A percentile compares a stretch with the other conserved stretches of the same genome.
These are phyloP conservation scores for Neonectria hederae DNA, from an alignment of 2,329 filamentous ascomycete genomes.

Conservation along the genomic window DNA sequence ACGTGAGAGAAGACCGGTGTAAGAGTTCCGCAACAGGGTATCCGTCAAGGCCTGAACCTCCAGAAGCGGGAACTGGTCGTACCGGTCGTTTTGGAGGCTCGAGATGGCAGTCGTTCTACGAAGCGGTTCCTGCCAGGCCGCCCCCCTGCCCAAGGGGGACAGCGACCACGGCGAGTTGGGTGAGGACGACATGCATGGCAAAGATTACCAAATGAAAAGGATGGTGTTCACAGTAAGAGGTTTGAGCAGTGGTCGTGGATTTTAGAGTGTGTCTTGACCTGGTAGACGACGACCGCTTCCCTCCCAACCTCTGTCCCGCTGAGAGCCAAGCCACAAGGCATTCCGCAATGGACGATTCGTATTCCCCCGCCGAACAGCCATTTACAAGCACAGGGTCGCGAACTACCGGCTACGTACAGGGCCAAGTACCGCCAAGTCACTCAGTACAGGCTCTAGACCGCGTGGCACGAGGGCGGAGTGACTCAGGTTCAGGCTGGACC, in stretches of 20 bases:
- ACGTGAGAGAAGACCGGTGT: constrained; percentile 7
- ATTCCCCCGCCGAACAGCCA: no score
- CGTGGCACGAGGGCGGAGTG: not conserved
- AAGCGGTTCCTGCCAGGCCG: constrained; percentile 24
- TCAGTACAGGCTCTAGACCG: not conserved
- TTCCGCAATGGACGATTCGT: no score
- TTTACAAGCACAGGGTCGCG: not conserved
- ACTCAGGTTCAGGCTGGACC: not conserved
- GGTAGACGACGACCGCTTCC: no score
- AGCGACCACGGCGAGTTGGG: constrained; percentile 12
- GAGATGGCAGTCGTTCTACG: constrained; percentile 22
- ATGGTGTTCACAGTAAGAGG: not conserved
- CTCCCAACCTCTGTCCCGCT: not conserved
- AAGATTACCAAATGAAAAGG: not conserved
- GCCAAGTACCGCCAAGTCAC: not conserved
- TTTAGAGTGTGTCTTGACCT: not conserved
- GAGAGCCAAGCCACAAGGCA: no score
- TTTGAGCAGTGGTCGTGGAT: not conserved
- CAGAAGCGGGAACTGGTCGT: constrained; percentile 20
- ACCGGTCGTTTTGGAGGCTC: constrained; percentile 12
- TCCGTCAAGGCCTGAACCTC: constrained; percentile 21
- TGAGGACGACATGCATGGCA: constrained; percentile 26
- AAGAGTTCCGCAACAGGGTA: constrained; percentile 3
- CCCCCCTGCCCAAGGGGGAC: constrained; percentile 9
- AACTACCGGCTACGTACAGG: not conserved